These are phyloP conservation scores for Fusarium floridanum DNA, from an alignment of 2,329 filamentous ascomycete species.

Conservation along the genomic window DNA sequence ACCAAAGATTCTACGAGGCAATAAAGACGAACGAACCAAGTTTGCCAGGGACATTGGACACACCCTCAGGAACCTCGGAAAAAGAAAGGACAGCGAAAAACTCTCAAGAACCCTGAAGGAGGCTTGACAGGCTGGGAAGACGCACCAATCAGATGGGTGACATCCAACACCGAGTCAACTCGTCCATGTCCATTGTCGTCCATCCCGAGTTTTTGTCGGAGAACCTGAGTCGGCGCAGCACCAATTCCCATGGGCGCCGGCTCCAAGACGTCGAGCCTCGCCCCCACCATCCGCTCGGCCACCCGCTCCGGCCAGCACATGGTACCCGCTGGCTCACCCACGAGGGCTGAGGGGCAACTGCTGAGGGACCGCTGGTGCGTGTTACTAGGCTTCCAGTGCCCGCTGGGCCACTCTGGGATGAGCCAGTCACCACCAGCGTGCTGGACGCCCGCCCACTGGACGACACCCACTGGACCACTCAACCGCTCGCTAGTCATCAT, in stretches of 20 bases:
- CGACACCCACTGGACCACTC: conserved; percentile 18
- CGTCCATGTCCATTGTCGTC: conserved; percentile 28
- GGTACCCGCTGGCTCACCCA: conserved; percentile 38
- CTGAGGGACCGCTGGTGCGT: conserved; percentile 19
- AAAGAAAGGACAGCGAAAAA: conserved; percentile 29
- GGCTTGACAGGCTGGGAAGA: conserved; percentile 18
- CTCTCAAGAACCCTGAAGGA: conserved; percentile 33
- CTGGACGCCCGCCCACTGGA: conserved; percentile 39
- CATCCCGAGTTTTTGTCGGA: conserved; percentile 48
- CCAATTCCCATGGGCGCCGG: conserved; percentile 1
- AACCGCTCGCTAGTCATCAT: conserved; percentile 21
- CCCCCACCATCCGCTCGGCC: conserved; percentile 31
- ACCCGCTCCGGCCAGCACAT: conserved; percentile 33
- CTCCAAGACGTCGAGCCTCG: conserved; percentile 16
- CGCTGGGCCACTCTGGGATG: conserved; percentile 26
- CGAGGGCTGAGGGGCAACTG: conserved; percentile 38
- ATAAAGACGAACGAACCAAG: conserved; percentile 18
- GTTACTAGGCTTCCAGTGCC: neutral
- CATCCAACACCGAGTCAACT: conserved; percentile 40
- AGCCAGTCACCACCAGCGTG: conserved; percentile 40
- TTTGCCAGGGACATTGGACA: conserved; percentile 6
- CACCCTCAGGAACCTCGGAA: conserved; percentile 24
- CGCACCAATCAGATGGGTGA: conserved; percentile 36
- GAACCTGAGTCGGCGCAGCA: conserved; percentile 36
- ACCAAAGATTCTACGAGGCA: conserved; percentile 19